Conservation (phyloP, 169 alveolate genomes). For the Cryptosporidium bovis region DNA sequence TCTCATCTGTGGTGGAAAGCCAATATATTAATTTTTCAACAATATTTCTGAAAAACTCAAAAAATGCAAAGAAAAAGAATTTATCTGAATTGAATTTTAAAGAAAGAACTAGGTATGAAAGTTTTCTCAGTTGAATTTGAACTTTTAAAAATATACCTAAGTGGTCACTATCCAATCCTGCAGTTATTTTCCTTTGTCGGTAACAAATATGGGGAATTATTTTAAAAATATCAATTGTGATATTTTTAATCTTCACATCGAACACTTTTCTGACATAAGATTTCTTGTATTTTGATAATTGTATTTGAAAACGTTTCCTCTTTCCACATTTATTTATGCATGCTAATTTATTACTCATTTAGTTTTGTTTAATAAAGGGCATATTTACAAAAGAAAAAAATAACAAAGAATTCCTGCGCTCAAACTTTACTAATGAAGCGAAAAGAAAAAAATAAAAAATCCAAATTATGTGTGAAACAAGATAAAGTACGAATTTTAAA, state of each 20-base stretch:
- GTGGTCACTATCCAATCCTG: neutral
- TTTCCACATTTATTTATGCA: too few relatives aligned
- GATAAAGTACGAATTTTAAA: neutral
- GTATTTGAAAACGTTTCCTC: too few relatives aligned
- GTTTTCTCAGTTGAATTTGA: neutral
- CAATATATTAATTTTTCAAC: conserved; percentile 7
- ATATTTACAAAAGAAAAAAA: too few relatives aligned
- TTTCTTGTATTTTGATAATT: too few relatives aligned
- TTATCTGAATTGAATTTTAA: neutral
- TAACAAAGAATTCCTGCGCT: too few relatives aligned
- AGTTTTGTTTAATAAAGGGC: too few relatives aligned
- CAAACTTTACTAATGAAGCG: neutral
- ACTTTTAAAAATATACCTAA: neutral
- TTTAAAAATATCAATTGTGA: neutral
- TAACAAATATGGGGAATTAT: conserved; percentile 1
- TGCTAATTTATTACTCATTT: too few relatives aligned
- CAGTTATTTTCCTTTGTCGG: neutral
- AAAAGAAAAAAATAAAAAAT: neutral
- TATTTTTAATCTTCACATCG: too few relatives aligned
- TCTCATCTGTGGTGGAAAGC: conserved; percentile 15
- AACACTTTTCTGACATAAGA: too few relatives aligned
- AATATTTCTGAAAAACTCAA: neutral
- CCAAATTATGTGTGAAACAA: neutral
- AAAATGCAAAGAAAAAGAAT: neutral
- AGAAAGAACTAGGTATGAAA: neutral